phyloP scores from a whole-genome alignment of 2,329 filamentous ascomycete genomes.

The Ceratocystis variospora region DNA sequence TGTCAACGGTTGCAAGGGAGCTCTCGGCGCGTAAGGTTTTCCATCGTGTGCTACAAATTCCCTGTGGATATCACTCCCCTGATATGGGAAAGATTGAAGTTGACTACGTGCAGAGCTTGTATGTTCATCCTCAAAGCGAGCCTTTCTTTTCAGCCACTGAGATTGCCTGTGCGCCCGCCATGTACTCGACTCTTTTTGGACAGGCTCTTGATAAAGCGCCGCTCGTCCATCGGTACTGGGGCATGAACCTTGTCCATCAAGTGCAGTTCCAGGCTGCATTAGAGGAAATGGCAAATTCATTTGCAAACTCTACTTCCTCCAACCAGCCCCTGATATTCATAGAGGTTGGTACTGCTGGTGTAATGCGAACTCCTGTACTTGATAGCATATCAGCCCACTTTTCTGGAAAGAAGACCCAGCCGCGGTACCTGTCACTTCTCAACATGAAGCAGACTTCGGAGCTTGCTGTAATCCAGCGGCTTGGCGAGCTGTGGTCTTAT shows the following conservation, averaged over 20 bases:
- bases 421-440: constrained; percentile 14
- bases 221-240: constrained; percentile 33
- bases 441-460: constrained; percentile 19
- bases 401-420: constrained; percentile 5
- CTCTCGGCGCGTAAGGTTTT: constrained; percentile 26
- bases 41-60: constrained; percentile 28
- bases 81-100: constrained; percentile 31
- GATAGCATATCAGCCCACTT: constrained; percentile 26
- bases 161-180: constrained; percentile 21
- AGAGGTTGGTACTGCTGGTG: constrained; percentile 31
- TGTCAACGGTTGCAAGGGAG: constrained; percentile 26
- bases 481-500: constrained; percentile 29
- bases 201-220: background rate
- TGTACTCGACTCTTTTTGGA: constrained; percentile 33
- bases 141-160: background rate
- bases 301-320: constrained; percentile 13
- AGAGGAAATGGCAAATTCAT: constrained; percentile 24
- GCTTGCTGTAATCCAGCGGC: constrained; percentile 24
- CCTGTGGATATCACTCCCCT: constrained; percentile 33
- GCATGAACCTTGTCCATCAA: constrained; percentile 32
- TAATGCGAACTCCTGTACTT: constrained; percentile 28
- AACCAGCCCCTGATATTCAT: constrained; percentile 27
- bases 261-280: constrained; percentile 34
- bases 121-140: background rate
- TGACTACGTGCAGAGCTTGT: constrained; percentile 25